Evolutionary conservation across 768 basidiomycete genomes (phyloP), one percentile per base, ranked within the genome.

Genomic region (Tricholoma terreum): DNA sequence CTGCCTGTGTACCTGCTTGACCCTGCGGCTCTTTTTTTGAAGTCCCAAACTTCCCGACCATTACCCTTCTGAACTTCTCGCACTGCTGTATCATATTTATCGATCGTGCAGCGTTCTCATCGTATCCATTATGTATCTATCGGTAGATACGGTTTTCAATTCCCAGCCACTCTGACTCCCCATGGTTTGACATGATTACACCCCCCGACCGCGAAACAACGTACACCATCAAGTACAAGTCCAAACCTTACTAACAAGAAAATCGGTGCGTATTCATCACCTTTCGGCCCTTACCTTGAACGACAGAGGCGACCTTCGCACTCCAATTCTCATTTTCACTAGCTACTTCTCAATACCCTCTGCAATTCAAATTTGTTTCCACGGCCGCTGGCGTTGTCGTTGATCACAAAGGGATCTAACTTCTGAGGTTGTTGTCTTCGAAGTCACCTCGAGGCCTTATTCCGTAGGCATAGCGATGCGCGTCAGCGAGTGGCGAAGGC

Each of bases 31-130:
- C 40, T 51, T 12, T 36, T 19, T 24, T 51, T 33, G 22, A 55
- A 50, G 53, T 60, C 55, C 52, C 57, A 45, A 50, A 58, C 59
- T 59, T 56, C 40, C 21, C 21, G 11, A 45, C 48, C 17, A 17
- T 38, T 55, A n/a, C 38, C 42, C 53, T 58, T 42, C 21, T n/a
- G 27, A 30, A 17, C 3, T 24, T 53, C 17, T 40, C 22, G 33
- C 51, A 19, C 54, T 45, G 46, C 19, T 45, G 22, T 14, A 10
- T 14, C 43, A 6, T 45, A 6, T 24, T 45, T 45, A 35, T 35
- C 12, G 8, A 14, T 35, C 8, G 34, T 35, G 8, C 34, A 10
- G 34, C 8, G 34, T 35, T 2, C 24, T 27, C 6, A 6, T 27
- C 24, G 24, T 6, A 27, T 27, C 24, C 24, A 27, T 27, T 27